Evolutionary conservation across 2,329 filamentous ascomycete species (phyloP), one percentile per base, ranked within the genome.

Genomic region (Camptophora hylomeconis): DNA sequence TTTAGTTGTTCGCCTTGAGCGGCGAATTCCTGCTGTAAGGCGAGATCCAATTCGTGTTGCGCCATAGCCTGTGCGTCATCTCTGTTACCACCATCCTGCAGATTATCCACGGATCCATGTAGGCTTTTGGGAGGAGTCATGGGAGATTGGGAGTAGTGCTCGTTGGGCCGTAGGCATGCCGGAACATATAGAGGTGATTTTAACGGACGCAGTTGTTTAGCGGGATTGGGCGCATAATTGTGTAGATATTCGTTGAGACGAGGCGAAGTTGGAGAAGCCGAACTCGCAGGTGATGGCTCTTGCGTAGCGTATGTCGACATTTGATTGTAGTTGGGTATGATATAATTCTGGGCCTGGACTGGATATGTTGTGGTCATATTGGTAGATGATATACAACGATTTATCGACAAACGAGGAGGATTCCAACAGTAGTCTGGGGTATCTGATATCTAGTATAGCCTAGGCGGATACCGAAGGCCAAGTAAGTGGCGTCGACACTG

Each of bases 171-270:
- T 37, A 76, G 54, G 5, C 66, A 72, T 7, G 72, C 72, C 14
- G 72, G 72, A 13, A 75, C 65, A 46, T 75, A 75, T 28, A 75
- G 58, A 17, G 72, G 70, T 13, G 63, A 61, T 49, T 73, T 72
- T 26, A 63, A 63, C 13, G 67, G 68, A 31, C 69, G 66, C 34
- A 75, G 53, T 51, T 74, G 69, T 36, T 65, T 65, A 14, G 60
- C 59, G 36, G 67, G 63, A 18, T 44, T 40, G 8, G 42, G 42
- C 9, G 46, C 32, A 24, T 43, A 38, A 27, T 44, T 41, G 7
- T 52, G 40, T 1, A 48, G 35, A n/a, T 51, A 45, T n/a, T 47
- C 48, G n/a, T 49, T 41, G 28, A 54, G 46, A 14, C 58, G 58
- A 26, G 66, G 65, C 5, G 65, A 63, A 11, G 62, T 61, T 13